These are phyloP conservation scores for Colletotrichum melonis DNA, from an alignment of 2,329 filamentous ascomycete genomes.

Conservation along the genomic window DNA sequence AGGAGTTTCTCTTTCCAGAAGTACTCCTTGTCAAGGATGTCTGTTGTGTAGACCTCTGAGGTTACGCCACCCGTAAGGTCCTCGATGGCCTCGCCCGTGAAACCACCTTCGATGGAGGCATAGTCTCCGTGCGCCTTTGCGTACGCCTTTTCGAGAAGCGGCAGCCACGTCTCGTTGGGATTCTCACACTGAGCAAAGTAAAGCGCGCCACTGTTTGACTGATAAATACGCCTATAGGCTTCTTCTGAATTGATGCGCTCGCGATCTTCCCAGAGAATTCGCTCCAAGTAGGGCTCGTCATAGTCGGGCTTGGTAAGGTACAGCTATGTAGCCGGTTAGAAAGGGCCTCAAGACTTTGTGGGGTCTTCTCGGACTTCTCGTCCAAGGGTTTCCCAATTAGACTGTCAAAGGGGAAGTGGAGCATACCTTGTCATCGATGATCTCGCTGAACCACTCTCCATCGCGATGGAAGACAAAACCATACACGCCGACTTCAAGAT, in stretches of 20 bases:
- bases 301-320: slow-evolving; percentile 70
- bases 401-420: neutral
- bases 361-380: neutral
- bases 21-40: slow-evolving; percentile 74
- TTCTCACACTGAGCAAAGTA: slow-evolving; percentile 82
- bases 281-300: slow-evolving; percentile 64
- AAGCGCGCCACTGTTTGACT: slow-evolving; percentile 78
- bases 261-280: slow-evolving; percentile 55
- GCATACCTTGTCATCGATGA: slow-evolving; percentile 65
- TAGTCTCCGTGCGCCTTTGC: slow-evolving; percentile 87
- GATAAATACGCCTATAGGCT: slow-evolving; percentile 75
- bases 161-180: slow-evolving; percentile 84
- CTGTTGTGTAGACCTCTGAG: slow-evolving; percentile 72
- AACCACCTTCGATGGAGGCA: slow-evolving; percentile 78
- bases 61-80: slow-evolving; percentile 75
- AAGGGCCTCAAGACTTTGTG: neutral
- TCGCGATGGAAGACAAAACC: slow-evolving; percentile 88
- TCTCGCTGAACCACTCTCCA: slow-evolving; percentile 75
- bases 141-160: slow-evolving; percentile 82
- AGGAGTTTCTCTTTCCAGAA: slow-evolving; percentile 86
- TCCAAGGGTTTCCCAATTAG: neutral
- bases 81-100: slow-evolving; percentile 69
- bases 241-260: slow-evolving; percentile 65
- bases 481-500: slow-evolving; percentile 82
- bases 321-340: slow-evolving; percentile 44